Base-by-base conservation (phyloP, 2,329 filamentous ascomycete species). In the Sarocladiaceae sp. region DNA sequence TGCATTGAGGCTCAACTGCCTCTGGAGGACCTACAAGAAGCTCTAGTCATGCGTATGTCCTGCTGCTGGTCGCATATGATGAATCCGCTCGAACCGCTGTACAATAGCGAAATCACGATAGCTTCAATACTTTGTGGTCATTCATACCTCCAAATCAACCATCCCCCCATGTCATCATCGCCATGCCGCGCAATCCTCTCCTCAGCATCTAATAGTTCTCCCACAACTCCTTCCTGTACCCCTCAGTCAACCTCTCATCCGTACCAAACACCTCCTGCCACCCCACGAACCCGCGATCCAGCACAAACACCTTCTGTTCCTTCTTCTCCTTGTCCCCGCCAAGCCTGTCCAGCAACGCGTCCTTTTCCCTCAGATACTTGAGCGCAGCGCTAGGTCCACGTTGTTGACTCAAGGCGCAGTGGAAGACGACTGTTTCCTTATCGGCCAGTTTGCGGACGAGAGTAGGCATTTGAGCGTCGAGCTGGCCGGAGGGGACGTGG, bases 361-460 rank as follows among this genome's bases (percentile, higher is more conserved):
- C 83, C 44, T 83, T 76, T 71, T 91, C 87, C 31, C 87, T 75
- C 55, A 92, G 60, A 67, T 97, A 97, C 62, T 79, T 78, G 59
- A 96, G 71, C 3, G 94, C 94, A 3, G 93, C 91, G 49, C 80
- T 80, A 0, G 94, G 94, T 0, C 94, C 94, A 1, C 94, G 79
- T 71, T 96, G 88, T 73, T 97, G 94, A 59, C 87, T 93, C 52
- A 97, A 75, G 17, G 89, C 88, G 70, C 94, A 99, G 72, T 99
- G 94, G 68, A 99, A 99, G 1, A 99, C 82, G 13, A 99, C 90
- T 11, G 80, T 86, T 52, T 94, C 82, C 68, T 90, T 91, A 64
- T 86, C 83, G 58, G 83, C 75, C 46, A 97, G 79, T 39, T 80
- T 84, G 53, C 90, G 83, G 12, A 96, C 77, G n/a, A 99, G 82